Conservation (phyloP, 2,329 filamentous ascomycete species). For the Hymenotorrendiella dingleyae region DNA sequence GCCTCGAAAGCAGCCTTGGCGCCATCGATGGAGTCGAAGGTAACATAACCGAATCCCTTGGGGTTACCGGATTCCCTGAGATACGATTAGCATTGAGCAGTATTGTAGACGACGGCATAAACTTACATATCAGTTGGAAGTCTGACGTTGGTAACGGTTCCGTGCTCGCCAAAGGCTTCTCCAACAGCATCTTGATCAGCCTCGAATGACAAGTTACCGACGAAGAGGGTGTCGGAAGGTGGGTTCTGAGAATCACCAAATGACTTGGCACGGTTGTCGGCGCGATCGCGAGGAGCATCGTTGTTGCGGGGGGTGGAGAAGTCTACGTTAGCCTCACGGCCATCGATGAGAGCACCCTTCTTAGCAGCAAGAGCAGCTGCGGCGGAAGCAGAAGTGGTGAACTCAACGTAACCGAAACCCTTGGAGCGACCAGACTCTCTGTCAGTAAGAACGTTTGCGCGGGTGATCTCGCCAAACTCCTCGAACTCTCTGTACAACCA, state of each 20-base stretch:
- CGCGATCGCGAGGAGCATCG: constrained; percentile 41
- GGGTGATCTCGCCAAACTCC: constrained; percentile 58
- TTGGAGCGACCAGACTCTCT: constrained; percentile 61
- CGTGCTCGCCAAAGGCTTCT: constrained; percentile 58
- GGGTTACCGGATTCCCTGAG: constrained; percentile 53
- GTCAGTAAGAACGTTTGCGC: constrained; percentile 62
- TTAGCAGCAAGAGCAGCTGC: constrained; percentile 58
- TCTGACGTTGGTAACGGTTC: constrained; percentile 58
- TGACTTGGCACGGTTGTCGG: constrained; percentile 43
- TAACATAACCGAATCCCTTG: constrained; percentile 72
- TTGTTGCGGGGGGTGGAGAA: constrained; percentile 57
- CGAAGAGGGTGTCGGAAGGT: constrained; percentile 63
- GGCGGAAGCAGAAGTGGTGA: constrained; percentile 52
- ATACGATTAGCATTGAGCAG: constrained; percentile 22
- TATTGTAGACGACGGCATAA: too few relatives aligned
- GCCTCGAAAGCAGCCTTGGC: constrained; percentile 56
- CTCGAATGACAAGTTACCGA: constrained; percentile 67
- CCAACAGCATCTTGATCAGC: constrained; percentile 58
- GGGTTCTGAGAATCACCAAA: constrained; percentile 61
- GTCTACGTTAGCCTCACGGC: constrained; percentile 63
- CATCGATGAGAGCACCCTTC: constrained; percentile 59
- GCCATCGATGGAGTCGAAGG: constrained; percentile 61
- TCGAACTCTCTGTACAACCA: constrained; percentile 65
- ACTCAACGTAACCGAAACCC: constrained; percentile 72
- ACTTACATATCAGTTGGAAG: constrained; percentile 59